Conservation (phyloP, 2,329 filamentous ascomycete genomes). For the Fusarium tricinctum region DNA sequence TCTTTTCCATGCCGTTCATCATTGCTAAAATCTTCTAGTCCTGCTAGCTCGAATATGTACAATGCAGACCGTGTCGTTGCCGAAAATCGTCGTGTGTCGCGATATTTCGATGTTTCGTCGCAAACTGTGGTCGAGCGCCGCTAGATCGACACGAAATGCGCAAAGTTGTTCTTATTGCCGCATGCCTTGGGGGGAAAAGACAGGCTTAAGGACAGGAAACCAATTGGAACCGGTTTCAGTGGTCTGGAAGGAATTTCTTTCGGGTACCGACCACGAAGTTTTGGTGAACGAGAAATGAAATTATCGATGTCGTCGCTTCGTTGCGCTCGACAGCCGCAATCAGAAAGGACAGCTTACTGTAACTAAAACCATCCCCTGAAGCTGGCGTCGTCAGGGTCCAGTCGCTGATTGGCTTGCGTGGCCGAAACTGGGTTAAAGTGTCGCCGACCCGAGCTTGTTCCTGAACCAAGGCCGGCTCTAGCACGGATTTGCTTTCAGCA, state of each 20-base stretch:
- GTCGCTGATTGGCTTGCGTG: conserved; percentile 41
- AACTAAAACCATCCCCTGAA: conserved; percentile 46
- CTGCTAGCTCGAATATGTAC: conserved; percentile 36
- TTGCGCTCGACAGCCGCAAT: conserved; percentile 37
- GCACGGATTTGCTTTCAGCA: conserved; percentile 3
- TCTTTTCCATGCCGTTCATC: conserved; percentile 86
- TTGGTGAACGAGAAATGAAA: conserved; percentile 26
- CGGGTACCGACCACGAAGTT: conserved; percentile 7
- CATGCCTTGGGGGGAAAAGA: conserved; percentile 41
- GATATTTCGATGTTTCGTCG: conserved; percentile 22
- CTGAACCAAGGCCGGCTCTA: conserved; percentile 8
- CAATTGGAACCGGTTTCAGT: conserved; percentile 31
- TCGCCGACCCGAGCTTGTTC: conserved; percentile 41
- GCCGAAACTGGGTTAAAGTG: conserved; percentile 46
- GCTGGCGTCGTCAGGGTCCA: conserved; percentile 42
- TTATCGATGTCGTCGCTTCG: conserved; percentile 34
- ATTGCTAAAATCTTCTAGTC: conserved; percentile 31
- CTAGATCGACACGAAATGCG: conserved; percentile 41
- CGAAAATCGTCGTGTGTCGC: conserved; percentile 22
- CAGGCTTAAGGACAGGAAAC: conserved; percentile 15
- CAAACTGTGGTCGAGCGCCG: conserved; percentile 31
- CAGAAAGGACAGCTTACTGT: conserved; percentile 50
- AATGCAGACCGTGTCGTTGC: conserved; percentile 8
- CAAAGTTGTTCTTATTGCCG: conserved; percentile 36
- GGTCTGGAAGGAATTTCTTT: conserved; percentile 21